These are phyloP conservation scores for Malassezia furfur DNA, from an alignment of 1,284 basidiomycete genomes.

Conservation along the genomic window DNA sequence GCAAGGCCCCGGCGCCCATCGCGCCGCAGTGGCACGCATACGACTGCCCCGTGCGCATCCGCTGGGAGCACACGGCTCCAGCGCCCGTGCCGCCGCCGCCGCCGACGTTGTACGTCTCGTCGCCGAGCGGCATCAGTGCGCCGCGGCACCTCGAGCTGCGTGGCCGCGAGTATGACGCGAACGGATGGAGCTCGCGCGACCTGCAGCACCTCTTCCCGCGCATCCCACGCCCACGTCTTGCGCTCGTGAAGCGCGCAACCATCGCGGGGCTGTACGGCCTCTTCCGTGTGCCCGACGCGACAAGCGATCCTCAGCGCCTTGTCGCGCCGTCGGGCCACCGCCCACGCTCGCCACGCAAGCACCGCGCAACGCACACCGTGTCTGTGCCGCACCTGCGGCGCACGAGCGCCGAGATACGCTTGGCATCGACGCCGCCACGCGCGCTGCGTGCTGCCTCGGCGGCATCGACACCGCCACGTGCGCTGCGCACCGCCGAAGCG, in stretches of 20 bases:
- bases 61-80: conserved; percentile 2
- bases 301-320: neutral
- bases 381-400: neutral
- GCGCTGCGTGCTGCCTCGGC: too few relatives aligned
- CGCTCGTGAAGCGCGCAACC: conserved; percentile 11
- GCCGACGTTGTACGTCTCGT: conserved; percentile 12
- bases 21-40: conserved; percentile 13
- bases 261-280: conserved; percentile 6
- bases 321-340: neutral
- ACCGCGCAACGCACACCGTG: neutral
- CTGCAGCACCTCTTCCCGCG: neutral
- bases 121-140: conserved; percentile 10
- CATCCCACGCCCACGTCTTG: neutral
- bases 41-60: conserved; percentile 9
- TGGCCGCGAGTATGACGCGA: conserved; percentile 8
- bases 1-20: neutral
- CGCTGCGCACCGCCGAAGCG: too few relatives aligned
- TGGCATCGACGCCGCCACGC: too few relatives aligned
- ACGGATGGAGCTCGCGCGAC: neutral
- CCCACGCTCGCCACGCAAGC: neutral
- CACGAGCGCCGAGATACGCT: too few relatives aligned
- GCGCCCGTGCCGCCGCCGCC: conserved; percentile 12
- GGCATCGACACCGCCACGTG: too few relatives aligned
- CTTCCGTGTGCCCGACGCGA: conserved; percentile 4
- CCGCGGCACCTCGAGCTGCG: conserved; percentile 6